A percentile compares a stretch with the other conserved stretches of the same genome.
These are phyloP conservation scores for Hypseocharis bilobata DNA, from an alignment of 441 rosid genomes.

Conservation along the genomic window DNA sequence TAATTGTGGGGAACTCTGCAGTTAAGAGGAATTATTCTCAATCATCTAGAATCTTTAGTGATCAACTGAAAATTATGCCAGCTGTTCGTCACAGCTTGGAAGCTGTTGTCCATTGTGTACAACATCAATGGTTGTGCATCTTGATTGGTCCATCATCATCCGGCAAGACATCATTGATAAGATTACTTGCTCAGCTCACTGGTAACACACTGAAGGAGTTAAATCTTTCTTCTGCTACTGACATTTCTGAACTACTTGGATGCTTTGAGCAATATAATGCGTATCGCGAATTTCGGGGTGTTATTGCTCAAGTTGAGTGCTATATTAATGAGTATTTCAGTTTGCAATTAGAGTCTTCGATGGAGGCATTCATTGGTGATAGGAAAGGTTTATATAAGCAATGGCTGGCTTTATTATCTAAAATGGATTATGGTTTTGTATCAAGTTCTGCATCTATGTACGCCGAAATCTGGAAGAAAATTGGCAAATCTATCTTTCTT, in stretches of 20 bases:
- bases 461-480: conserved; percentile 28
- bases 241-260: conserved; percentile 92
- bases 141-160: conserved; percentile 85
- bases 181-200: conserved; percentile 70
- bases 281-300: conserved; percentile 52
- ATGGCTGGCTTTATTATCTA: conserved; percentile 62
- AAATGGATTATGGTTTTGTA: conserved; percentile 31
- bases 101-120: conserved; percentile 76
- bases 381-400: conserved; percentile 40
- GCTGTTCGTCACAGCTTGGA: conserved; percentile 70
- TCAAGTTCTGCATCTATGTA: conserved; percentile 31
- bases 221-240: conserved; percentile 86
- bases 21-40: conserved; percentile 47
- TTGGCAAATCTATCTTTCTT: conserved; percentile 39
- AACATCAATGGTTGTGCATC: conserved; percentile 79
- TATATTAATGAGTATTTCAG: conserved; percentile 62
- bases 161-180: conserved; percentile 88
- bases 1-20: conserved; percentile 61
- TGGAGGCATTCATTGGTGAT: conserved; percentile 33
- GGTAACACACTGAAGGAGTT: conserved; percentile 74
- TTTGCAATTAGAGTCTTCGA: conserved; percentile 41
- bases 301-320: conserved; percentile 53
- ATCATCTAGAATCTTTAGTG: conserved; percentile 33
- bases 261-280: conserved; percentile 95
- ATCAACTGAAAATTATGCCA: conserved; percentile 61